Conservation (phyloP, 495 filamentous ascomycete species). For the Daldinia loculata region DNA sequence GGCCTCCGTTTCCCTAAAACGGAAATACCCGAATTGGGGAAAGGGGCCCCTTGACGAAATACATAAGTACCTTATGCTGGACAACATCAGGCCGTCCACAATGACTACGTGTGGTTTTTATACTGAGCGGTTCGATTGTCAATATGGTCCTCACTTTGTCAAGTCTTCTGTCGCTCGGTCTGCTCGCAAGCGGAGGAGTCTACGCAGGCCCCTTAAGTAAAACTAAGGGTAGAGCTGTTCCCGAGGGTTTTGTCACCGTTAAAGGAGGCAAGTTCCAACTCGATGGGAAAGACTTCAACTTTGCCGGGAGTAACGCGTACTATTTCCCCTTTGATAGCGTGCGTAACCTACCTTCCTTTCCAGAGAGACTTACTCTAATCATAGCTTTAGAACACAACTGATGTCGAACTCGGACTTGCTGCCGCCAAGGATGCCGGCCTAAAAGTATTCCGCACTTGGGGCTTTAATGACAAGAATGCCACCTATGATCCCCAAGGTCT, state of each 20-base stretch:
- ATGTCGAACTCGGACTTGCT: slow-evolving; percentile 67
- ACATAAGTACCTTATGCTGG: slow-evolving; percentile 19
- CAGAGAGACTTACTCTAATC: neutral
- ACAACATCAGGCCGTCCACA: neutral
- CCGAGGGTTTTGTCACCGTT: slow-evolving; percentile 57
- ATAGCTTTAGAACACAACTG: slow-evolving; percentile 55
- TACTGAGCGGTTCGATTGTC: neutral
- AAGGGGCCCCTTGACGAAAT: slow-evolving; percentile 8
- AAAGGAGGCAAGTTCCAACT: slow-evolving; percentile 68
- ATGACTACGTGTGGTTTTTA: neutral
- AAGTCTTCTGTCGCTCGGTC: slow-evolving; percentile 24
- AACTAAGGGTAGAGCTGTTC: slow-evolving; percentile 1
- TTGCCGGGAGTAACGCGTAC: slow-evolving; percentile 76
- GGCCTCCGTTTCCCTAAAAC: slow-evolving; percentile 28
- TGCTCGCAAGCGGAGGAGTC: slow-evolving; percentile 19
- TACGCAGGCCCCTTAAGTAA: slow-evolving; percentile 4
- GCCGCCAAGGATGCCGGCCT: slow-evolving; percentile 64
- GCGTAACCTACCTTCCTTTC: slow-evolving; percentile 9
- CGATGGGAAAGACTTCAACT: slow-evolving; percentile 69
- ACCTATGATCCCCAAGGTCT: slow-evolving; percentile 54
- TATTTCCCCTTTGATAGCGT: slow-evolving; percentile 70
- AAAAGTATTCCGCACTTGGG: slow-evolving; percentile 67
- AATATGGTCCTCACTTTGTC: slow-evolving; percentile 23
- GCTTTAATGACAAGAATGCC: slow-evolving; percentile 62
- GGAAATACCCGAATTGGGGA: slow-evolving; percentile 28